A percentile compares a stretch with the other conserved stretches of the same genome.
Evolutionary conservation across 148 eudicot genomes (phyloP).

Genomic region (Arctostaphylos glauca): DNA sequence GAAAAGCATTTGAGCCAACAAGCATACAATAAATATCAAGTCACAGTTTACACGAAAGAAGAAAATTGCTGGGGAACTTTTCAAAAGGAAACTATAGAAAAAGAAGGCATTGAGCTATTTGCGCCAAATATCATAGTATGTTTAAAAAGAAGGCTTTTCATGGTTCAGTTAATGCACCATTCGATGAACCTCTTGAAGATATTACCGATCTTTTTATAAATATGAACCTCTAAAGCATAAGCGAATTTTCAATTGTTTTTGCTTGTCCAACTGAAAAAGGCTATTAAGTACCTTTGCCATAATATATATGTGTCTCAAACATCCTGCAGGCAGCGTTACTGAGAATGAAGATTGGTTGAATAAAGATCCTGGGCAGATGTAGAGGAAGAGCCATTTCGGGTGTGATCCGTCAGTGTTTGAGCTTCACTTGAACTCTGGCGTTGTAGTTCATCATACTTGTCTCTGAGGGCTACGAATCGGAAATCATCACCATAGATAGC

Average conservation of each 20-base stretch:
- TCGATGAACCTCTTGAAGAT: neutral
- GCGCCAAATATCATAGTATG: neutral
- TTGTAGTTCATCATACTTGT: conserved; percentile 22
- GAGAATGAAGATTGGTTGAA: neutral
- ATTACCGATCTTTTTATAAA: neutral
- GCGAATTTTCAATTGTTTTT: neutral
- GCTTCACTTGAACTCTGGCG: neutral
- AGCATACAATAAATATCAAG: neutral
- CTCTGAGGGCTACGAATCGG: conserved; percentile 22
- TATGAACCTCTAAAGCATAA: neutral
- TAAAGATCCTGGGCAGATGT: conserved; percentile 4
- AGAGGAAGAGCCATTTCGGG: conserved; percentile 5
- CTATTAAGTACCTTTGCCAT: neutral
- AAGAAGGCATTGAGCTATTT: neutral
- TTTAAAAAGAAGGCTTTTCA: neutral
- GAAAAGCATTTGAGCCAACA: too few relatives aligned
- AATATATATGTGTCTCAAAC: neutral
- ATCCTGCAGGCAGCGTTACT: neutral
- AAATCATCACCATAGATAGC: conserved; percentile 13
- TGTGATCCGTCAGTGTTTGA: neutral
- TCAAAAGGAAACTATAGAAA: neutral
- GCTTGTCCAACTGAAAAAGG: neutral
- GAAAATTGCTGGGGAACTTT: neutral
- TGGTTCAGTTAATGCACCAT: neutral
- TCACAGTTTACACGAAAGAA: neutral